Conservation (phyloP, 306 rosid genomes). For the Ochetophila trinervis region DNA sequence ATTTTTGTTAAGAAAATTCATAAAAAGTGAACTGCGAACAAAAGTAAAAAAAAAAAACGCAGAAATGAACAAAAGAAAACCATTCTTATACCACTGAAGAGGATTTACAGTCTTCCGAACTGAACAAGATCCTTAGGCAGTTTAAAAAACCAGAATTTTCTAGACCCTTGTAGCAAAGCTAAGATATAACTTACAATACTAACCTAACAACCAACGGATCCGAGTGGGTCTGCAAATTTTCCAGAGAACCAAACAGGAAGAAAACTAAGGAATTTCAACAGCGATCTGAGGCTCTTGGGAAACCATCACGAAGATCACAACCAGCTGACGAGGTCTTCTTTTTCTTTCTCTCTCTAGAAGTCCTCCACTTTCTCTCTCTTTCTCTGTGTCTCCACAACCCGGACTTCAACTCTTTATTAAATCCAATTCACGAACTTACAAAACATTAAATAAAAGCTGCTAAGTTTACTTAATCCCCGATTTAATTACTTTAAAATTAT, state of each 20-base stretch:
- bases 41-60: not conserved
- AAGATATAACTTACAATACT: constrained; percentile 23
- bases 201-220: constrained; percentile 17
- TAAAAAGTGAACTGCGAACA: not conserved
- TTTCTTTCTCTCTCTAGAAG: constrained; percentile 19
- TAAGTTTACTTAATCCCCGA: constrained; percentile 22
- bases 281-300: constrained; percentile 6
- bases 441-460: not conserved
- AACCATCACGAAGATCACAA: constrained; percentile 23
- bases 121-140: constrained; percentile 22
- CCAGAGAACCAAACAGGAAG: constrained; percentile 9
- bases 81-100: too few relatives aligned
- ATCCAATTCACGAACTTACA: constrained; percentile 36
- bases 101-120: constrained; percentile 9
- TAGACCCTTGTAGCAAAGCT: not conserved
- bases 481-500: not conserved
- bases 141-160: constrained; percentile 16
- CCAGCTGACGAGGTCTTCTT: constrained; percentile 34
- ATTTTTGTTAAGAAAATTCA: not conserved
- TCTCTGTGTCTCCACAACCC: constrained; percentile 32
- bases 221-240: constrained; percentile 30
- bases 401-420: constrained; percentile 51
- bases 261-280: constrained; percentile 3
- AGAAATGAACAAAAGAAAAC: too few relatives aligned
- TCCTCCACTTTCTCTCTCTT: constrained; percentile 19